Base-by-base conservation (phyloP, 2,329 filamentous ascomycete species). In the Cytospora schulzeri region DNA sequence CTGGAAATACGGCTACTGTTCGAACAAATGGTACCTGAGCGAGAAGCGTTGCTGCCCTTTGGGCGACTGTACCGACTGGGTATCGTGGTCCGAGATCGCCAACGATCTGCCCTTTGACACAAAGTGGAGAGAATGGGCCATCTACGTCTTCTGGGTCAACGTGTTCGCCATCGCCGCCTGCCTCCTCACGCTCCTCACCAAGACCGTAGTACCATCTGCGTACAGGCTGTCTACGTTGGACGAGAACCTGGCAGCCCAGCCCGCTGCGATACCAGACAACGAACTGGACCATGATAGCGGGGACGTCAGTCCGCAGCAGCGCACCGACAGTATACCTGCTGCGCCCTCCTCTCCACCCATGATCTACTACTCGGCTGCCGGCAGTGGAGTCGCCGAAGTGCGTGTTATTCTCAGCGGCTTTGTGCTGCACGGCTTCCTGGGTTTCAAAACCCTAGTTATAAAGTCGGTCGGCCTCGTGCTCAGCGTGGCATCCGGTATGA, bases 331-430 rank as follows among this genome's bases (percentile, higher is more conserved):
- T 2, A 56, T 65, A 2, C 77, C 68, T 67, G 76, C 60, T 67
- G 75, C 62, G 66, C 71, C 73, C 1, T 57, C 63, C 2, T 76
- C 80, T 0, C 85, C 89, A 2, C 91, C 92, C 1, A 96, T 96
- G 89, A 85, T 94, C 6, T 99, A 97, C 77, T 99, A 97, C 76
- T 93, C 95, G 9, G 95, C 94, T 65, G 94, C 94, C 51, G 95
- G 95, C 57, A 97, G 93, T 77, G 95, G 95, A 71, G 95, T 99
- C 15, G 95, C 95, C 8, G 95, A 99, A 78, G 94, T 98, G 63
- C 93, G 95, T 69, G 95, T 98, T 66, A 98, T 98, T 65, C 85
- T 98, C n/a, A 97, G 93, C 71, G 95, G 95, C 7, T 99, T 98
- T 72, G 94, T 99, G 62, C 81, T 99, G 62, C 95, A 98, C 80